Conservation (phyloP, 768 basidiomycete species). For the Pleurotus djamor region DNA sequence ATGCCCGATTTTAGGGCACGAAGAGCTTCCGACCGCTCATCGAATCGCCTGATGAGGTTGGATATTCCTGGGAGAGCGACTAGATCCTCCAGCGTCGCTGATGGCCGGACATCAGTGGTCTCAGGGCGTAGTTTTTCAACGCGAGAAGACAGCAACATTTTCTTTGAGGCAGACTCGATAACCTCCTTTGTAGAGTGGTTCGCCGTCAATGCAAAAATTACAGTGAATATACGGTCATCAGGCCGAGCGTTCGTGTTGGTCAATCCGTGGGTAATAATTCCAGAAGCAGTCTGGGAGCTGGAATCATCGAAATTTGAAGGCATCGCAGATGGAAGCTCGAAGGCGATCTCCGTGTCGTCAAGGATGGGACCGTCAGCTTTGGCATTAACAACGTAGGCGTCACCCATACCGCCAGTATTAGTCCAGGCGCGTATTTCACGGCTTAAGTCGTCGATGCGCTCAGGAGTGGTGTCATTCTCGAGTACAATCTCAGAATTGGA, state of each 20-base stretch:
- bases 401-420: neutral
- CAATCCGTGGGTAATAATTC: neutral
- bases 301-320: neutral
- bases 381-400: neutral
- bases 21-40: neutral
- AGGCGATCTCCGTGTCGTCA: neutral
- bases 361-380: neutral
- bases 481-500: neutral
- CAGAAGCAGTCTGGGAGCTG: neutral
- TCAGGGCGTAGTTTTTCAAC: neutral
- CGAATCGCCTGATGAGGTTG: neutral
- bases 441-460: neutral
- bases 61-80: neutral
- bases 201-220: neutral
- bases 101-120: neutral
- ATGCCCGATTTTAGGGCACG: neutral
- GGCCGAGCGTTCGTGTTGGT: neutral
- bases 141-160: neutral
- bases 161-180: neutral
- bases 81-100: neutral
- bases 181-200: neutral
- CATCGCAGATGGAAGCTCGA: neutral
- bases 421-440: neutral
- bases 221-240: neutral
- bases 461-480: neutral